Evolutionary conservation across 139 green algal genomes (phyloP).

Genomic region (Coccomyxa sp.): DNA sequence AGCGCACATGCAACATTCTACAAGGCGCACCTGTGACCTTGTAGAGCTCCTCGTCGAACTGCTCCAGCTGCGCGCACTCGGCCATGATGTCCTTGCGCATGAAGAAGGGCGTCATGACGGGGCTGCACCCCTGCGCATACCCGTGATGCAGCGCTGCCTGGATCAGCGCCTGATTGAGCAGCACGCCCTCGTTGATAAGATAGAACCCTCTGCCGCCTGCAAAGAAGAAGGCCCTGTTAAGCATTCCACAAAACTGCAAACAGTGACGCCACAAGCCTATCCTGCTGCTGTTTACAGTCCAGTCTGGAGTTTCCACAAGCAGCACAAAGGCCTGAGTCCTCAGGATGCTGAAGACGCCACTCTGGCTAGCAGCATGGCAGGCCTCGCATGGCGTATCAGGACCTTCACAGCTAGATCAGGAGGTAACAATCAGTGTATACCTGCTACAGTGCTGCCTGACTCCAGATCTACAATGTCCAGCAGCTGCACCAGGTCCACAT

Average conservation of each 20-base stretch:
- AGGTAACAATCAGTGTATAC: too few relatives aligned
- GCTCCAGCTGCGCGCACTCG: constrained; percentile 95
- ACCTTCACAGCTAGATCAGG: too few relatives aligned
- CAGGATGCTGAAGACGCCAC: too few relatives aligned
- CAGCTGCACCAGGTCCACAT: constrained; percentile 93
- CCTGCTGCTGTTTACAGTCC: too few relatives aligned
- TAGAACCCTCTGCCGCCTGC: constrained; percentile 53
- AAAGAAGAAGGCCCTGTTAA: too few relatives aligned
- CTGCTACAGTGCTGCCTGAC: constrained; percentile 56
- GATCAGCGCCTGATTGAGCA: constrained; percentile 97
- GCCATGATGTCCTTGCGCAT: constrained; percentile 94
- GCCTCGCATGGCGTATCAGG: too few relatives aligned
- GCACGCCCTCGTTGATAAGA: constrained; percentile 82
- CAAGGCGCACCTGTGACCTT: constrained; percentile 52
- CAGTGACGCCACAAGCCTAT: too few relatives aligned
- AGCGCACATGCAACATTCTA: not conserved
- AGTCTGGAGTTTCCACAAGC: too few relatives aligned
- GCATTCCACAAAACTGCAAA: too few relatives aligned
- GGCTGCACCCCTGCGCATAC: constrained; percentile 51
- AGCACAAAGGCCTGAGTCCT: not conserved
- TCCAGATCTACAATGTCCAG: constrained; percentile 93
- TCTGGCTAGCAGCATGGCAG: too few relatives aligned
- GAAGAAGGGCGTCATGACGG: constrained; percentile 95
- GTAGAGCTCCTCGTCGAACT: constrained; percentile 99
- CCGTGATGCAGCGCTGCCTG: constrained; percentile 77